Evolutionary conservation across 139 green algal species (phyloP).

Genomic region (Nannochloris sp.): DNA sequence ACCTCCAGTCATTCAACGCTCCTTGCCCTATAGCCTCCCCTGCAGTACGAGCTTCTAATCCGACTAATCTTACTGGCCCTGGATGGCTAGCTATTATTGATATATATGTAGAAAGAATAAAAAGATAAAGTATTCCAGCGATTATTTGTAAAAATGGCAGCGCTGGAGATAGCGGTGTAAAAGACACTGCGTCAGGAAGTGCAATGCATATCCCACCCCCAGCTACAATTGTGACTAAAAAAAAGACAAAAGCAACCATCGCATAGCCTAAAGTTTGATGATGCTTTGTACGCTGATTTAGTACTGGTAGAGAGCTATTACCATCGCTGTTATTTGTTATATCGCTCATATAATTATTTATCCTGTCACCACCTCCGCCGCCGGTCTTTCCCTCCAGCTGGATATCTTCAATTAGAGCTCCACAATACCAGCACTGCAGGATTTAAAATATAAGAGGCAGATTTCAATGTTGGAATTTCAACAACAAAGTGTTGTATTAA

Average conservation of each 20-base stretch:
- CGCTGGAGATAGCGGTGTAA: not conserved
- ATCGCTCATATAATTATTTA: too few relatives aligned
- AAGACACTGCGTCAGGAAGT: not conserved
- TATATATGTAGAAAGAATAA: conserved; percentile 7
- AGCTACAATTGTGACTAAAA: not conserved
- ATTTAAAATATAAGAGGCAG: too few relatives aligned
- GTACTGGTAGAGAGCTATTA: too few relatives aligned
- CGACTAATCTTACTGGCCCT: not conserved
- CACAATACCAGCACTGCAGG: not conserved
- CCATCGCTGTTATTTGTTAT: too few relatives aligned
- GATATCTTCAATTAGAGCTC: not conserved
- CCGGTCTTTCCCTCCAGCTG: not conserved
- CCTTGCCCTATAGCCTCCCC: too few relatives aligned
- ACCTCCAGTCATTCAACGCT: conserved; percentile 3
- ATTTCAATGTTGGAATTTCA: too few relatives aligned
- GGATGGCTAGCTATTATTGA: not conserved
- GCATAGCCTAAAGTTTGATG: not conserved
- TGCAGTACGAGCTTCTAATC: not conserved
- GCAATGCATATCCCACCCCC: not conserved
- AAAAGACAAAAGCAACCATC: not conserved
- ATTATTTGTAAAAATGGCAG: not conserved
- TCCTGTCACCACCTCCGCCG: not conserved
- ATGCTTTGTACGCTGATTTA: not conserved
- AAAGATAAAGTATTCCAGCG: not conserved
- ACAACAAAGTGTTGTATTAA: too few relatives aligned